Conservation (phyloP, 164 flowering plant genomes). For the Berberis vulgaris region DNA sequence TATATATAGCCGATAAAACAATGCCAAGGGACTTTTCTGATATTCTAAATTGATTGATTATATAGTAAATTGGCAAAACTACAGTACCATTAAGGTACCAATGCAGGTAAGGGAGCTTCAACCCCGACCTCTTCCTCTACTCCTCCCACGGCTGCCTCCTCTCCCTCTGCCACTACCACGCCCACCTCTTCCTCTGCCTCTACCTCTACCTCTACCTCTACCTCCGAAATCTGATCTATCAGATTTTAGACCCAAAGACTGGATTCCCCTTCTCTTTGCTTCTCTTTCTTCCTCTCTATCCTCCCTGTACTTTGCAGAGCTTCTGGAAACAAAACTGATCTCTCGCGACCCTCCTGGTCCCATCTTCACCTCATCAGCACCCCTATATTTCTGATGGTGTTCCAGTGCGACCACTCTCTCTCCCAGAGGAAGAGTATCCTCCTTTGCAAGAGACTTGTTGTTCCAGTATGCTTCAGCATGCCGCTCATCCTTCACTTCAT, state of each 20-base stretch:
- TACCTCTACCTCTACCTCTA: slow-evolving; percentile 26
- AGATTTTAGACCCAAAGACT: slow-evolving; percentile 56
- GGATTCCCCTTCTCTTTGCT: slow-evolving; percentile 67
- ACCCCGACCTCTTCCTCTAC: slow-evolving; percentile 23
- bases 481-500: slow-evolving; percentile 84
- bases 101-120: not conserved
- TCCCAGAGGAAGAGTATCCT: slow-evolving; percentile 75
- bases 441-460: slow-evolving; percentile 51
- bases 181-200: slow-evolving; percentile 24
- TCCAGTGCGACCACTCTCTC: slow-evolving; percentile 62
- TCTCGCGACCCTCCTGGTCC: slow-evolving; percentile 94
- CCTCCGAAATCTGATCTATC: slow-evolving; percentile 39
- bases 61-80: too few relatives aligned
- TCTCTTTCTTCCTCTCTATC: slow-evolving; percentile 39
- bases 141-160: slow-evolving; percentile 18
- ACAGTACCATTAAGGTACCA: too few relatives aligned
- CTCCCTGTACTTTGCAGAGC: slow-evolving; percentile 45
- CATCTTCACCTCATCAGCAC: slow-evolving; percentile 35
- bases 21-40: too few relatives aligned
- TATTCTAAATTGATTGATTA: too few relatives aligned
- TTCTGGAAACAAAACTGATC: slow-evolving; percentile 57
- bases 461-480: slow-evolving; percentile 82
- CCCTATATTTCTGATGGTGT: slow-evolving; percentile 16
- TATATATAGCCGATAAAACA: too few relatives aligned
- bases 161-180: slow-evolving; percentile 24